Percentiles rank a stretch among this genome's conserved stretches.
Evolutionary conservation across 495 filamentous ascomycete species (phyloP).

Genomic region (Aspergillus olivimuriae): DNA sequence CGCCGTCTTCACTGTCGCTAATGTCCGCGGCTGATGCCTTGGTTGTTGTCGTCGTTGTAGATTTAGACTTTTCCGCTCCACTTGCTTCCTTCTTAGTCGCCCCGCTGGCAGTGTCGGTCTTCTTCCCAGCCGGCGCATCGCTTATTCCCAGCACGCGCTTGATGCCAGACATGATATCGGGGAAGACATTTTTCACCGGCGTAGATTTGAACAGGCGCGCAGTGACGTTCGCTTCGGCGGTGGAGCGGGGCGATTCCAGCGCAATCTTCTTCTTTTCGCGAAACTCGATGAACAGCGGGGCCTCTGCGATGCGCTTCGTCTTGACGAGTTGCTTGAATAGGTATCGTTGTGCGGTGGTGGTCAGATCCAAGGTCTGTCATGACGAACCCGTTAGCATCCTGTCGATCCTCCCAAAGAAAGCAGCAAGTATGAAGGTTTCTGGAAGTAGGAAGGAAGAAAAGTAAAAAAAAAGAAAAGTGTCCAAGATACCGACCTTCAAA

Average conservation of each 20-base stretch:
- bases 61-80: slow-evolving; percentile 14
- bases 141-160: slow-evolving; percentile 54
- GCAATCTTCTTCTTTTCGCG: slow-evolving; percentile 26
- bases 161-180: slow-evolving; percentile 55
- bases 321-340: slow-evolving; percentile 70
- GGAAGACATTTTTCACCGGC: slow-evolving; percentile 63
- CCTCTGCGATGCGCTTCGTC: slow-evolving; percentile 59
- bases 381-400: not conserved
- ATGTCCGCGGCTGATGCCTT: slow-evolving; percentile 1
- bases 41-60: slow-evolving; percentile 15
- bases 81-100: slow-evolving; percentile 13
- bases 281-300: slow-evolving; percentile 38
- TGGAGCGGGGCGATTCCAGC: slow-evolving; percentile 36
- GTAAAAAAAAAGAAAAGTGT: not conserved
- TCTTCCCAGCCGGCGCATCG: slow-evolving; percentile 31
- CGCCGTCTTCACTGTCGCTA: slow-evolving; percentile 8
- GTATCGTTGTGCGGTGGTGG: slow-evolving; percentile 58
- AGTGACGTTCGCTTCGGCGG: slow-evolving; percentile 64
- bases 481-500: slow-evolving; percentile 64
- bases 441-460: not conserved
- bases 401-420: not conserved
- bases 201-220: slow-evolving; percentile 74
- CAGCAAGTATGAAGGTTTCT: not conserved
- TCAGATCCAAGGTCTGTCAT: slow-evolving; percentile 54
- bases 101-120: no score